Evolutionary conservation across 176 grass and related monocot genomes (phyloP).

Genomic region (Saccharum spontaneum): DNA sequence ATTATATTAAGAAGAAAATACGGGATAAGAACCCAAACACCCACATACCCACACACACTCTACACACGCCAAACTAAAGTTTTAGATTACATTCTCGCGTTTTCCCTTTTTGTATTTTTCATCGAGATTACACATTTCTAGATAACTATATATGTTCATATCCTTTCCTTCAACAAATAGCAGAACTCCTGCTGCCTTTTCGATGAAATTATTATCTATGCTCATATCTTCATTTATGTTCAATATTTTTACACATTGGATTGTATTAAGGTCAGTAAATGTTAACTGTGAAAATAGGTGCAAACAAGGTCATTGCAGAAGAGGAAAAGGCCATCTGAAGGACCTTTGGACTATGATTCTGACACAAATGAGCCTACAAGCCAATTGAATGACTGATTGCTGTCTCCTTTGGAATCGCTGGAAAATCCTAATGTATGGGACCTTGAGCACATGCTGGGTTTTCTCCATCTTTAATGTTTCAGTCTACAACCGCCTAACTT

Average conservation of each 20-base stretch:
- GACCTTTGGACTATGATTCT: slow-evolving; percentile 1
- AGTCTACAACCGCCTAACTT: neutral
- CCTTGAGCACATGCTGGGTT: neutral
- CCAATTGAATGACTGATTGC: neutral
- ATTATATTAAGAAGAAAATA: no score
- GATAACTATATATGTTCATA: neutral
- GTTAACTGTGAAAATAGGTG: slow-evolving; percentile 18
- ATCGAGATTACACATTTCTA: neutral
- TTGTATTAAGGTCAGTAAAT: neutral
- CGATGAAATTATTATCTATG: neutral
- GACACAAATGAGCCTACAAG: neutral
- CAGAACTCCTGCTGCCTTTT: neutral
- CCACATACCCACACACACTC: no score
- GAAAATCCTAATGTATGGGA: neutral
- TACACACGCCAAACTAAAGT: no score
- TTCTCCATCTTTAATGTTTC: neutral
- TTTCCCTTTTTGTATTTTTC: neutral
- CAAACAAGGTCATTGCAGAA: slow-evolving; percentile 31
- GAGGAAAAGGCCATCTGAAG: slow-evolving; percentile 6
- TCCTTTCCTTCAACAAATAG: neutral
- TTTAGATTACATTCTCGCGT: no score
- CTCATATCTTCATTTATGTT: neutral
- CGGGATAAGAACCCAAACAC: no score
- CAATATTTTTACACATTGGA: neutral
- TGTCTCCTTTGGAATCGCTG: neutral